Evolutionary conservation across 352 stramenopile species (phyloP).

Genomic region (Pythium sp.): DNA sequence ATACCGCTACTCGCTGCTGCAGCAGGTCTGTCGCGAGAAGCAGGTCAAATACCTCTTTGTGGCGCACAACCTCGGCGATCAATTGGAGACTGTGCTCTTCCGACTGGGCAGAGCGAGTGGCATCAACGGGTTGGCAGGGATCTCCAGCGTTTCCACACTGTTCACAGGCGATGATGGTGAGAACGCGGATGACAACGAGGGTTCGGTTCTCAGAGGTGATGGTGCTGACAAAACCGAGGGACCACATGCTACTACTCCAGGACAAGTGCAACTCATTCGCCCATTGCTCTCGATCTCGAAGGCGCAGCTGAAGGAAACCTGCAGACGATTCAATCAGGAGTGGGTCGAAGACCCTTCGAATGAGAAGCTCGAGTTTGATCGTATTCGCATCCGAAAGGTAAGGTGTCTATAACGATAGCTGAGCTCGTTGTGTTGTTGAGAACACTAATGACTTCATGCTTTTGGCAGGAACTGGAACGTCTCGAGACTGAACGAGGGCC

Average conservation of each 20-base stretch:
- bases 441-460: no score
- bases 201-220: not conserved
- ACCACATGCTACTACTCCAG: not conserved
- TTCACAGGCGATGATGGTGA: conserved; percentile 1
- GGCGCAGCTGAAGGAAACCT: conserved; percentile 61
- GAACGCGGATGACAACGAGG: not conserved
- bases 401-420: no score
- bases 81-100: conserved; percentile 81
- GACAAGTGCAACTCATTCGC: conserved; percentile 37
- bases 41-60: conserved; percentile 71
- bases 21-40: conserved; percentile 44
- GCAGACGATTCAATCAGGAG: conserved; percentile 57
- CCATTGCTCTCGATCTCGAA: conserved; percentile 66
- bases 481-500: conserved; percentile 39
- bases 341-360: conserved; percentile 88
- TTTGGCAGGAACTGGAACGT: conserved; percentile 41
- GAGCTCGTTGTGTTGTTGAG: no score
- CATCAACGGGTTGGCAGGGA: conserved; percentile 74
- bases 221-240: not conserved
- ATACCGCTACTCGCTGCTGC: conserved; percentile 68
- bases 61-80: conserved; percentile 75
- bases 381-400: conserved; percentile 78
- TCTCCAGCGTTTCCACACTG: conserved; percentile 36
- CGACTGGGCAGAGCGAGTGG: conserved; percentile 70
- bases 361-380: conserved; percentile 70